Percentiles rank a stretch among this genome's conserved stretches.
These are phyloP conservation scores for Lithospermum erythrorhizon DNA, from an alignment of 257 asterid genomes.

Conservation along the genomic window DNA sequence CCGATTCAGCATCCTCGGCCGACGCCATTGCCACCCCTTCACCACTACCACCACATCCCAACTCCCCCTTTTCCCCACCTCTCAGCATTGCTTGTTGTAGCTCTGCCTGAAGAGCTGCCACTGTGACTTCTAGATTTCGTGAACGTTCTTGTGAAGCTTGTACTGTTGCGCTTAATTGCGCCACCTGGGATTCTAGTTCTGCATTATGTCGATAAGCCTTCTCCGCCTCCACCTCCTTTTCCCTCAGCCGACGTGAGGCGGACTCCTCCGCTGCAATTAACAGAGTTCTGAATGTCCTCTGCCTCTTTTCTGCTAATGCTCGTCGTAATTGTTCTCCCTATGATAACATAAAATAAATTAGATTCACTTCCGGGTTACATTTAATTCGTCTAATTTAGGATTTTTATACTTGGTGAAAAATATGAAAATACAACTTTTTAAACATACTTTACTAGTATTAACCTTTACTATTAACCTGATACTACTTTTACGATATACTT, in stretches of 20 bases:
- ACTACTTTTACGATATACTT: too few relatives aligned
- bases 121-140: slow-evolving; percentile 25
- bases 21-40: slow-evolving; percentile 10
- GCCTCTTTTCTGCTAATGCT: slow-evolving; percentile 31
- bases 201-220: slow-evolving; percentile 29
- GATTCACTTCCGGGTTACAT: neutral
- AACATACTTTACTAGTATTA: too few relatives aligned
- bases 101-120: slow-evolving; percentile 32
- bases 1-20: slow-evolving; percentile 44
- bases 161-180: slow-evolving; percentile 26
- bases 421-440: too few relatives aligned
- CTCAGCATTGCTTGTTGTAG: slow-evolving; percentile 11
- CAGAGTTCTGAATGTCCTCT: slow-evolving; percentile 21
- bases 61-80: slow-evolving; percentile 23
- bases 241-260: slow-evolving; percentile 24
- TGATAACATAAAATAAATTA: neutral
- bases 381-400: too few relatives aligned
- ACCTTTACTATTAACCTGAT: too few relatives aligned
- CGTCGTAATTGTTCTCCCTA: slow-evolving; percentile 34
- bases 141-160: slow-evolving; percentile 40
- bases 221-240: slow-evolving; percentile 29
- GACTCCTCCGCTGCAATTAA: slow-evolving; percentile 28
- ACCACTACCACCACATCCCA: slow-evolving; percentile 25
- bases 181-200: slow-evolving; percentile 27
- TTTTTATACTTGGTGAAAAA: too few relatives aligned